phyloP scores from a whole-genome alignment of 2,329 filamentous ascomycete species.

The Botrytis porri region DNA sequence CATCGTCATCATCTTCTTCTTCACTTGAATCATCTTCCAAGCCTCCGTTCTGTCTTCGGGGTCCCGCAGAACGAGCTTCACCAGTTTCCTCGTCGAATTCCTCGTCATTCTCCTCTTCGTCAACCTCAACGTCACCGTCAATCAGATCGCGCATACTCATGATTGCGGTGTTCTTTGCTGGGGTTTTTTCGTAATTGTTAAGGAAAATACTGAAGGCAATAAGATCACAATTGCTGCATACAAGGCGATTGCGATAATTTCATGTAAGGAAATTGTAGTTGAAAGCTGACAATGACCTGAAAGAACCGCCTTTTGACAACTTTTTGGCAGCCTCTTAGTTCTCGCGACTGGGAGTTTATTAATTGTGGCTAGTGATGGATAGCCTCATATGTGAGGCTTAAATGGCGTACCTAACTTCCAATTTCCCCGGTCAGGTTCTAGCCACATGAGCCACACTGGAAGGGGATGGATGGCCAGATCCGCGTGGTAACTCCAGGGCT shows the following conservation, averaged over 20 bases:
- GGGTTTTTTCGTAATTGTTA: slow-evolving; percentile 8
- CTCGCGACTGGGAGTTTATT: slow-evolving; percentile 10
- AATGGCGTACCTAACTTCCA: neutral
- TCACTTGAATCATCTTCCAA: slow-evolving; percentile 78
- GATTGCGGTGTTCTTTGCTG: slow-evolving; percentile 36
- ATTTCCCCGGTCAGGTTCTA: neutral
- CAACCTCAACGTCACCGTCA: slow-evolving; percentile 80
- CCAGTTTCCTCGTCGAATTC: slow-evolving; percentile 76
- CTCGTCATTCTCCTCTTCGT: slow-evolving; percentile 80
- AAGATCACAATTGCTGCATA: neutral
- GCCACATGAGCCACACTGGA: neutral
- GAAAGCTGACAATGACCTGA: slow-evolving; percentile 6
- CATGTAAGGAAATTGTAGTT: neutral
- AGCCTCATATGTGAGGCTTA: neutral
- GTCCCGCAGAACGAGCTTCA: slow-evolving; percentile 44
- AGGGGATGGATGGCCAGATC: neutral
- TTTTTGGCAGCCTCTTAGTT: slow-evolving; percentile 21
- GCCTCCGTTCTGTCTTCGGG: slow-evolving; percentile 41
- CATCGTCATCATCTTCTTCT: slow-evolving; percentile 89
- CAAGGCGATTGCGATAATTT: neutral
- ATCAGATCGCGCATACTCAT: slow-evolving; percentile 78
- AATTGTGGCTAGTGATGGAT: neutral
- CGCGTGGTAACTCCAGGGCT: neutral
- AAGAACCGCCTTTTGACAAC: slow-evolving; percentile 12
- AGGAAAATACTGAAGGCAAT: neutral